A percentile compares a stretch with the other conserved stretches of the same genome.
Evolutionary conservation across 139 green algal species (phyloP).

Genomic region (Chlorella sorokiniana): DNA sequence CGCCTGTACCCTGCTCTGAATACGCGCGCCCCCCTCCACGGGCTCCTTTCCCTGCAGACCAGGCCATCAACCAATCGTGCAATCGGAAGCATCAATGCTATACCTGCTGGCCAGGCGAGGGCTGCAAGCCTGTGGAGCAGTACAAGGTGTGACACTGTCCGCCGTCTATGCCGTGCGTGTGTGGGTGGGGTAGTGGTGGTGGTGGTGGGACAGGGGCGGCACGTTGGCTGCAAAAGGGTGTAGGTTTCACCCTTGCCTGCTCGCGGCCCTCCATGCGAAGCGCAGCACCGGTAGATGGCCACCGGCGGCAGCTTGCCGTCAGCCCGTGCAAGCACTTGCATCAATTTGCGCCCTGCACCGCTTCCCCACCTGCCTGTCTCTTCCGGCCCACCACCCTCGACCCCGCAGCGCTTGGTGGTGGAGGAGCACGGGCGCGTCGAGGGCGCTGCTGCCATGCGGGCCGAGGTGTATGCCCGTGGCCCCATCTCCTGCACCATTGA

Average conservation of each 20-base stretch:
- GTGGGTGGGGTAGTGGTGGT: too few relatives aligned
- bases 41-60: neutral
- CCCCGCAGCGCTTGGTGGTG: slow-evolving; percentile 30
- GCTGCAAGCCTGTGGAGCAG: slow-evolving; percentile 57
- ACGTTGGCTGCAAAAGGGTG: too few relatives aligned
- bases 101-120: slow-evolving; percentile 58
- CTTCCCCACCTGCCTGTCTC: too few relatives aligned
- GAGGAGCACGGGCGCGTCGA: slow-evolving; percentile 74
- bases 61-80: slow-evolving; percentile 67
- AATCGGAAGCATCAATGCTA: slow-evolving; percentile 72
- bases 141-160: slow-evolving; percentile 57
- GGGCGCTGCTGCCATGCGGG: slow-evolving; percentile 75
- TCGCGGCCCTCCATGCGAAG: too few relatives aligned
- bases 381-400: too few relatives aligned
- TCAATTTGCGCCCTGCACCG: too few relatives aligned
- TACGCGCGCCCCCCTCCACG: neutral
- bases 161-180: too few relatives aligned
- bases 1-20: neutral
- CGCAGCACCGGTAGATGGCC: too few relatives aligned
- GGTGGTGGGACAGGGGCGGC: too few relatives aligned
- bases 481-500: slow-evolving; percentile 88
- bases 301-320: too few relatives aligned
- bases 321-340: too few relatives aligned
- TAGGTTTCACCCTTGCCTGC: too few relatives aligned
- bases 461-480: slow-evolving; percentile 81